phyloP scores from a whole-genome alignment of 306 rosid species.

The Oemleria cerasiformis region DNA sequence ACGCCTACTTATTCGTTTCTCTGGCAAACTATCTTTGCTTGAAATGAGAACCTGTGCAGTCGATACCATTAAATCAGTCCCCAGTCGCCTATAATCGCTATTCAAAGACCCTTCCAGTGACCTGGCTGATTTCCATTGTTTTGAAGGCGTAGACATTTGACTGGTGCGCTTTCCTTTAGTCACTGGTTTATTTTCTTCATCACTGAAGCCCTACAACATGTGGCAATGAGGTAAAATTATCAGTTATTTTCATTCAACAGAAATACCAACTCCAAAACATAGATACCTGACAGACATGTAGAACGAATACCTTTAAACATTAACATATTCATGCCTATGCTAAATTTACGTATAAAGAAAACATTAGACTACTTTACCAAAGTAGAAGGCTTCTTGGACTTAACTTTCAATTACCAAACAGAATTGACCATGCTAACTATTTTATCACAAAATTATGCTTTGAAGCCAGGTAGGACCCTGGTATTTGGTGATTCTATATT shows the following conservation, averaged over 20 bases:
- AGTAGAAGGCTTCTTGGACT: no score
- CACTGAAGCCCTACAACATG: slow-evolving; percentile 47
- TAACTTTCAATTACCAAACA: no score
- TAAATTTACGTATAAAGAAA: no score
- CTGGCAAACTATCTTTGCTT: slow-evolving; percentile 42
- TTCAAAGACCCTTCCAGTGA: slow-evolving; percentile 46
- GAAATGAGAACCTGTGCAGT: slow-evolving; percentile 44
- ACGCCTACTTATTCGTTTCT: slow-evolving; percentile 53
- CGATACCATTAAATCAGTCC: slow-evolving; percentile 32
- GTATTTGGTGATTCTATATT: no score
- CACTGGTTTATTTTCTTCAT: slow-evolving; percentile 47
- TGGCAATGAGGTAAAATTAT: slow-evolving; percentile 8
- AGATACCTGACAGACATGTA: no score
- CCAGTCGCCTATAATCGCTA: slow-evolving; percentile 38
- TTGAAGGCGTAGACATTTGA: slow-evolving; percentile 42
- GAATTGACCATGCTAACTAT: no score
- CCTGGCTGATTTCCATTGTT: slow-evolving; percentile 48
- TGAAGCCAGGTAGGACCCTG: no score
- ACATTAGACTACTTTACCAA: no score
- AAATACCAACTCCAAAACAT: not conserved
- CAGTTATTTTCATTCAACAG: not conserved
- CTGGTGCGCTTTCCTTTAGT: slow-evolving; percentile 51
- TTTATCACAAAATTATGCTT: no score
- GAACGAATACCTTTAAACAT: no score
- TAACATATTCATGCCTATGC: no score